A percentile compares a stretch with the other conserved stretches of the same genome.
Conservation (phyloP, 108 stramenopile genomes). For the Poteriospumella lacustris region DNA sequence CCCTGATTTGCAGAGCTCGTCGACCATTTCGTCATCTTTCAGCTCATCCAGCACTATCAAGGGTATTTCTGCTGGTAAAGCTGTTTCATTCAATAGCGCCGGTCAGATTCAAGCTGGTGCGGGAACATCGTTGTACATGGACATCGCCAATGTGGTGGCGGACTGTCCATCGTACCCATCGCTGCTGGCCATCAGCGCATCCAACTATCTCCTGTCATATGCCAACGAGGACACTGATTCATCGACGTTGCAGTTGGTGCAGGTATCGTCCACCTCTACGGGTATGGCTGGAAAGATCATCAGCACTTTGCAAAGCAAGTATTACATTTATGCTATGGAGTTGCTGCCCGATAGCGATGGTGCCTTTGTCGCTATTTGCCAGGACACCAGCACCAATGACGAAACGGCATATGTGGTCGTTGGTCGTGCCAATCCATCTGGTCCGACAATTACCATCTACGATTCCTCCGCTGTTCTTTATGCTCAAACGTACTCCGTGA, state of each 20-base stretch:
- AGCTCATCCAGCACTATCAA: background rate
- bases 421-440: background rate
- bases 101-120: background rate
- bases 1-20: background rate
- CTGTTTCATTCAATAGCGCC: background rate
- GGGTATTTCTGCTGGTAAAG: background rate
- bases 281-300: background rate
- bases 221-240: background rate
- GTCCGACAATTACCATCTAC: background rate
- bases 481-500: background rate
- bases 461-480: background rate
- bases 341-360: background rate
- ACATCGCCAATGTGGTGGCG: background rate
- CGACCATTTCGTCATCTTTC: background rate
- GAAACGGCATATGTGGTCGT: background rate
- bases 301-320: background rate
- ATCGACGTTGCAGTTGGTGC: background rate
- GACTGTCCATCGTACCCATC: background rate
- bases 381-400: background rate
- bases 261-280: background rate
- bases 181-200: background rate
- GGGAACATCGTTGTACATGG: background rate
- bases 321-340: background rate
- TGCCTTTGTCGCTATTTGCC: background rate
- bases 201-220: background rate